phyloP scores from a whole-genome alignment of 257 asterid species.

The Mentha longifolia region DNA sequence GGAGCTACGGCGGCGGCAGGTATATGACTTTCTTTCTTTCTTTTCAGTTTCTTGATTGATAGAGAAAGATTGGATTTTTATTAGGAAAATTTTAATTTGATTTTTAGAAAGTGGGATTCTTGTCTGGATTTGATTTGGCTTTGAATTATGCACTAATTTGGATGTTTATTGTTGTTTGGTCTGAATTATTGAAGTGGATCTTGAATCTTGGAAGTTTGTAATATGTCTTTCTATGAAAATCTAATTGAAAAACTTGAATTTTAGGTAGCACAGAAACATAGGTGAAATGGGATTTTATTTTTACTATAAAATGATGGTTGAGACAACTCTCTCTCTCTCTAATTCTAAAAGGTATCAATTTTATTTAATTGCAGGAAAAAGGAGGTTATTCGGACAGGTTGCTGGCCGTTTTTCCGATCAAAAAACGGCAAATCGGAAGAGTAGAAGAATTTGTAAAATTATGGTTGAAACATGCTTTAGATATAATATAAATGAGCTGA shows the following conservation, averaged over 20 bases:
- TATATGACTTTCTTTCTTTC: neutral
- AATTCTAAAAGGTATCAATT: neutral
- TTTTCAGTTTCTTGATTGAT: neutral
- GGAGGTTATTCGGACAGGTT: slow-evolving; percentile 38
- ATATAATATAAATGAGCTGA: neutral
- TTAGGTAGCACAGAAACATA: too few species aligned
- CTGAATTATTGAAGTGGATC: too few species aligned
- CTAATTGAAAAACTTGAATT: too few species aligned
- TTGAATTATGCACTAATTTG: neutral
- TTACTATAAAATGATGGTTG: too few species aligned
- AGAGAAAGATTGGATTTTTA: neutral
- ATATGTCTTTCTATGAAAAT: neutral
- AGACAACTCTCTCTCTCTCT: neutral
- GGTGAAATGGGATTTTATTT: too few species aligned
- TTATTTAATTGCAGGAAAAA: slow-evolving; percentile 51
- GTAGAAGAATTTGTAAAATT: slow-evolving; percentile 28
- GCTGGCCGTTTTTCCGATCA: slow-evolving; percentile 50
- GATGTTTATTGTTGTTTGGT: too few species aligned
- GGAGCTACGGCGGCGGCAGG: slow-evolving; percentile 40
- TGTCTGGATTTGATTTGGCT: neutral
- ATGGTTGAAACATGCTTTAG: neutral
- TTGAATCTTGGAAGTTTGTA: neutral
- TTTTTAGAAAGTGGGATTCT: too few species aligned
- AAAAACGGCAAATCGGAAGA: slow-evolving; percentile 40
- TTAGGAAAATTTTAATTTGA: too few species aligned